These are phyloP conservation scores for Picocystis sp. DNA, from an alignment of 163 green algal genomes.

Conservation along the genomic window DNA sequence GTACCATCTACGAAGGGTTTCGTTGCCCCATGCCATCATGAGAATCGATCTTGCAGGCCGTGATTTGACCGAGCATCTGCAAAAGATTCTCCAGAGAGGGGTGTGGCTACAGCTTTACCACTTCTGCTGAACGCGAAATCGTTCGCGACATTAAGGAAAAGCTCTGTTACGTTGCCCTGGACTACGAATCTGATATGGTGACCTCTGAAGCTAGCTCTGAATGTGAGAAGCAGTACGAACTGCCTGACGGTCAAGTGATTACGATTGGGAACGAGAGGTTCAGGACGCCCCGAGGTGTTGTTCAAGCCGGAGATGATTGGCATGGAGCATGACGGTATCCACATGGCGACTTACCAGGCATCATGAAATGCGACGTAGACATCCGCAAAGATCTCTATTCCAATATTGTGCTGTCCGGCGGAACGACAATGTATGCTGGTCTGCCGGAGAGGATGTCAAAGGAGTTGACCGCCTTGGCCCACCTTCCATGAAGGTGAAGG, in stretches of 20 bases:
- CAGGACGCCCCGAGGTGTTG: conserved; percentile 93
- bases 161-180: conserved; percentile 87
- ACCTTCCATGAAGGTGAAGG: conserved; percentile 93
- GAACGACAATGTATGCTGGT: conserved; percentile 28
- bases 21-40: conserved; percentile 82
- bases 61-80: conserved; percentile 93
- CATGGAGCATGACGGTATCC: conserved; percentile 79
- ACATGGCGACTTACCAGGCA: conserved; percentile 96
- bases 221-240: conserved; percentile 91
- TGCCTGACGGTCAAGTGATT: conserved; percentile 90
- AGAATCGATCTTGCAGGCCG: conserved; percentile 85
- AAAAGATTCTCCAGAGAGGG: conserved; percentile 86
- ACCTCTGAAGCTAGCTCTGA: conserved; percentile 52
- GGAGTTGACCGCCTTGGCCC: conserved; percentile 88
- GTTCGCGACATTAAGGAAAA: conserved; percentile 99
- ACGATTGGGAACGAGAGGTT: conserved; percentile 94
- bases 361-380: conserved; percentile 99
- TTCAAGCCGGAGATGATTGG: conserved; percentile 82
- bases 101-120: conserved; percentile 61
- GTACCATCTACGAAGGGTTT: conserved; percentile 96
- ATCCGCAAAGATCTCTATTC: conserved; percentile 97
- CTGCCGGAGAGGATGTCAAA: conserved; percentile 95
- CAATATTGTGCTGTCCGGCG: conserved; percentile 90
- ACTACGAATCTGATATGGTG: conserved; percentile 83
- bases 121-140: conserved; percentile 88